phyloP scores from a whole-genome alignment of 148 eudicot species.

The Nepenthes mirabilis region DNA sequence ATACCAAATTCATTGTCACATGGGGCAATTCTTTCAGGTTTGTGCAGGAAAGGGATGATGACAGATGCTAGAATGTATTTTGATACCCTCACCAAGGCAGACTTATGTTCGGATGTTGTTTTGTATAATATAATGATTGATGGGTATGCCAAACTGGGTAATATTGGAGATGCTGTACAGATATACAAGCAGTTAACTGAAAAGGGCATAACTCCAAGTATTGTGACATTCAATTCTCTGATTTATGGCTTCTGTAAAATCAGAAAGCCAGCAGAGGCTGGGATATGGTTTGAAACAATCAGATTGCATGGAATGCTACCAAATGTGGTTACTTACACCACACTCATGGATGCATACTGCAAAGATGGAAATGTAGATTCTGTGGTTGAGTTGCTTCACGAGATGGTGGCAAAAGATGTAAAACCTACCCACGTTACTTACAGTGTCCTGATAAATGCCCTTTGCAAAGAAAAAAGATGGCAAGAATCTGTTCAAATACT shows the following conservation, averaged over 20 bases:
- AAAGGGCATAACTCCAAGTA: slow-evolving; percentile 49
- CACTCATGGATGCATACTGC: slow-evolving; percentile 57
- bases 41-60: slow-evolving; percentile 37
- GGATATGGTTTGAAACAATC: slow-evolving; percentile 36
- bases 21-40: slow-evolving; percentile 35
- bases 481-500: slow-evolving; percentile 35
- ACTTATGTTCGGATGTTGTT: slow-evolving; percentile 26
- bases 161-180: slow-evolving; percentile 29
- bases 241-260: slow-evolving; percentile 62
- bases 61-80: slow-evolving; percentile 48
- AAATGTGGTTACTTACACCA: slow-evolving; percentile 57
- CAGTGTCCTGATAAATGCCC: slow-evolving; percentile 59
- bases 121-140: slow-evolving; percentile 78
- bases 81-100: slow-evolving; percentile 32
- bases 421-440: slow-evolving; percentile 61
- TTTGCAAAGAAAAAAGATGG: slow-evolving; percentile 40
- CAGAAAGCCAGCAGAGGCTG: slow-evolving; percentile 35
- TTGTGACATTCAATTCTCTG: slow-evolving; percentile 72
- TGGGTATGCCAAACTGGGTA: slow-evolving; percentile 53
- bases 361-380: slow-evolving; percentile 27
- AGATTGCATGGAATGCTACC: slow-evolving; percentile 40
- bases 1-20: slow-evolving; percentile 33
- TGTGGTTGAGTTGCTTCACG: slow-evolving; percentile 33
- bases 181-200: slow-evolving; percentile 34
- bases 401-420: slow-evolving; percentile 41